A percentile compares a stretch with the other conserved stretches of the same genome.
Evolutionary conservation across 2,329 filamentous ascomycete genomes (phyloP).

Genomic region (Grosmannia serpens): DNA sequence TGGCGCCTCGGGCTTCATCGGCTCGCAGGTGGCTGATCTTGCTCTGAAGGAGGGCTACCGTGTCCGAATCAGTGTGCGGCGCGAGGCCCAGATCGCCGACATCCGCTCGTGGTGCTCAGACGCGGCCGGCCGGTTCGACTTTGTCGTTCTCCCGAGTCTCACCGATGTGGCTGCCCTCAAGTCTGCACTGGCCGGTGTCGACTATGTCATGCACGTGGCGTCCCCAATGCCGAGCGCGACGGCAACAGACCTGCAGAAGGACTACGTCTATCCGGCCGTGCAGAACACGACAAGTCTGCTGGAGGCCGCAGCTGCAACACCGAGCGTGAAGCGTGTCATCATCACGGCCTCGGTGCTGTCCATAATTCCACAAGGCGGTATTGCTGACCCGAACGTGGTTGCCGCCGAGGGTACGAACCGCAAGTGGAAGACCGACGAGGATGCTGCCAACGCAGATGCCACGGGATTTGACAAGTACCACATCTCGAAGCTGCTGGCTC

Average conservation of each 20-base stretch:
- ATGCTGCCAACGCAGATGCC: background rate
- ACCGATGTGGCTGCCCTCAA: background rate
- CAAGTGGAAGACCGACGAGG: background rate
- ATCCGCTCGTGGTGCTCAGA: background rate
- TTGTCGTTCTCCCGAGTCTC: background rate
- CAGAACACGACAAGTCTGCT: background rate
- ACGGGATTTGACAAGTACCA: constrained; percentile 15
- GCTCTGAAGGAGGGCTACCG: background rate
- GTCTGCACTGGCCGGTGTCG: background rate
- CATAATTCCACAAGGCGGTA: background rate
- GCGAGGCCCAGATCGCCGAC: background rate
- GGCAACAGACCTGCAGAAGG: background rate
- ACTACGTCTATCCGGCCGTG: background rate
- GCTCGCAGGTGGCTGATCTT: background rate
- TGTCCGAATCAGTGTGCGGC: background rate
- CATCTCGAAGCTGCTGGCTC: constrained; percentile 14
- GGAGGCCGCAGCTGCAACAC: background rate
- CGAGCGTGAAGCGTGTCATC: background rate
- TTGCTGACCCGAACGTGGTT: background rate
- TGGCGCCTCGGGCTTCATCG: background rate
- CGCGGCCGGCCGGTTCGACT: background rate
- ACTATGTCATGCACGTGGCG: background rate
- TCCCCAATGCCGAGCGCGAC: background rate
- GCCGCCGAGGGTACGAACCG: background rate
- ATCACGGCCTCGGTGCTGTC: background rate